Percentiles rank a stretch among this genome's conserved stretches.
phyloP scores from a whole-genome alignment of 1,139 yeast species.

The Lodderomyces theae region DNA sequence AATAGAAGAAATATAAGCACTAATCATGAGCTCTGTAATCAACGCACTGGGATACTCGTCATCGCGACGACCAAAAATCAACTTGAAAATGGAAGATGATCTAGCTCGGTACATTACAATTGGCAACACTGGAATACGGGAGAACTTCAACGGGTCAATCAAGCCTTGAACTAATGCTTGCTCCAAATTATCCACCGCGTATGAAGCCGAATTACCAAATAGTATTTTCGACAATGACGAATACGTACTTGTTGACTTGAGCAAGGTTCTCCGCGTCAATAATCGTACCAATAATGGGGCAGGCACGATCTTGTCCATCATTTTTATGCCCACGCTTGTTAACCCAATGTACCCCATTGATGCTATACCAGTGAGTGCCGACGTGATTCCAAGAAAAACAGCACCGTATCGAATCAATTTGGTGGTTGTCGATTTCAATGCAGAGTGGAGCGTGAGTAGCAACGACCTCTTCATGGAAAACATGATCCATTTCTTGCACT shows the following conservation, averaged over 20 bases:
- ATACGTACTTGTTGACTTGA: constrained; percentile 10
- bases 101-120: constrained; percentile 41
- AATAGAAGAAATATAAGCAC: constrained; percentile 38
- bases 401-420: constrained; percentile 31
- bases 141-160: constrained; percentile 39
- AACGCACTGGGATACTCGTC: constrained; percentile 20
- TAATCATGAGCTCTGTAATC: constrained; percentile 35
- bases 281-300: constrained; percentile 31
- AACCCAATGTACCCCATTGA: constrained; percentile 44
- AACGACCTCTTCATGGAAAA: constrained; percentile 34
- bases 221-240: constrained; percentile 20
- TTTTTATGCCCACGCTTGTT: constrained; percentile 40
- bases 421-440: constrained; percentile 21
- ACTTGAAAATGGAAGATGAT: constrained; percentile 31
- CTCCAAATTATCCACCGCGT: constrained; percentile 31
- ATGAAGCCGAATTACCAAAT: constrained; percentile 19
- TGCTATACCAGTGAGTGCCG: constrained; percentile 42
- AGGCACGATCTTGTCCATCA: constrained; percentile 40
- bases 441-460: constrained; percentile 23
- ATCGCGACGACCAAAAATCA: constrained; percentile 23
- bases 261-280: constrained; percentile 19
- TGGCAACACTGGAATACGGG: constrained; percentile 42
- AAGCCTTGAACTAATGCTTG: constrained; percentile 34
- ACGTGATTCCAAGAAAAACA: constrained; percentile 35
- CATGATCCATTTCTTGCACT: constrained; percentile 39